Base-by-base conservation (phyloP, 106 monocot species). In the Phalaenopsis equestris region DNA sequence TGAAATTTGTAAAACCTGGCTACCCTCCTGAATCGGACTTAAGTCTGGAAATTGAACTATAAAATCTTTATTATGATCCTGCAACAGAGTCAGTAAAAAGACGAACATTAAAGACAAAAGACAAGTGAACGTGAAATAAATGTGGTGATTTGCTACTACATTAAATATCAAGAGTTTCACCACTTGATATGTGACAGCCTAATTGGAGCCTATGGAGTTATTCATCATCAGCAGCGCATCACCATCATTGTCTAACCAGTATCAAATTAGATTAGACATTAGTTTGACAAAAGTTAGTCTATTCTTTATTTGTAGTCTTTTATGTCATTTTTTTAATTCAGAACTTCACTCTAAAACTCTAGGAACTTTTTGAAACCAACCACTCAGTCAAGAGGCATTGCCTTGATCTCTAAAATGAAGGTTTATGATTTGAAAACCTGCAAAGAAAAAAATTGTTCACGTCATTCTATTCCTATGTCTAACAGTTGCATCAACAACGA, bases 51-150 rank as follows among this genome's bases (percentile, higher is more conserved):
- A 92, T 77, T 98, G 77, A 57, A 98, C 90, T 79, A 94, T 92
- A 83, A 85, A 91, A 77, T 98, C 98, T 47, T 49, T 91, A 67
- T 98, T 98, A 85, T 98, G 98, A 77, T 98, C 92, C 93, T 97
- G 90, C 19, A 56, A 42, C 24, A 77, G 12, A 14, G 24, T 49
- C 11, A 49, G 7, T 4, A 52, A 47, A 18, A 49, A 48, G 19
- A 76, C 10, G 18, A 76, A 14, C 42, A 74, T 16, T 18, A 43
- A 74, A 18, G 6, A 74, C 52, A 61, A 7, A 38, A 37, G 70
- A 12, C 39, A 70, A 70, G 19, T 30, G 30, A 30, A 5, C 21
- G 24, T n/a, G 2, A 21, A 64, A 4, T 14, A 70, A 37, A 70
- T 70, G 70, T 70, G 15, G 12, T 70, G 36, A 37, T 70, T 14